Base-by-base conservation (phyloP, 371 early-diverging fungal genomes). In the Quaeritorhiza haematococci region DNA sequence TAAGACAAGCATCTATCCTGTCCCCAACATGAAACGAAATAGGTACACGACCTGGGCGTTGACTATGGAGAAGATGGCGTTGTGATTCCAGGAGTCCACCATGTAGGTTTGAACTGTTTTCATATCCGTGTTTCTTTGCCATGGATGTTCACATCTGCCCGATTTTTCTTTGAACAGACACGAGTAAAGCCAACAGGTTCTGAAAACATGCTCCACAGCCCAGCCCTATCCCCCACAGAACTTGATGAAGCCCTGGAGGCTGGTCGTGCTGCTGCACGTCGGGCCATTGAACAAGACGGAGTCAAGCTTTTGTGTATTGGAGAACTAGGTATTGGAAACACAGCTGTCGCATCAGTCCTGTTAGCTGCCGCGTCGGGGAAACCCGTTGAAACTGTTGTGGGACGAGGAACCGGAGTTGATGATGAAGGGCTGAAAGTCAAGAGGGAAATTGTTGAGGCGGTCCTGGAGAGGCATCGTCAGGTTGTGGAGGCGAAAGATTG, bases 311-410 rank as follows among this genome's bases (percentile, higher is more conserved):
- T 6, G n/a, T n/a, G 67, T 7, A 29, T 66, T 15, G 67, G 67
- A 2, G 67, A 66, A 42, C 55, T 65, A 53, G 67, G 67, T 2
- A 66, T 66, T 33, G 63, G 63, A 3, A 66, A 66, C 59, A 62
- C 67, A 19, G 59, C 63, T 8, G 50, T 57, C 7, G 62, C 62
- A 3, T 15, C 56, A 2, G 27, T 44, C 42, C 38, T 66, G 32
- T 34, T 66, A 0, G 58, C 55, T 15, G 67, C 61, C 8, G 63
- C 32, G 10, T 38, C 43, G 19, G 55, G 53, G 15, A 17, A 26
- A 3, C 26, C 43, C n/a, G 67, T 62, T 5, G 45, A 13, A 3
- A 34, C 53, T 23, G 58, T 62, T 2, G 55, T 62, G 1, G 67
- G 67, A 1, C 46, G 47, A 15, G 67, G 67, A 34, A 66, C 67